phyloP scores from a whole-genome alignment of 352 stramenopile genomes.

The Thalassiosira tumida region DNA sequence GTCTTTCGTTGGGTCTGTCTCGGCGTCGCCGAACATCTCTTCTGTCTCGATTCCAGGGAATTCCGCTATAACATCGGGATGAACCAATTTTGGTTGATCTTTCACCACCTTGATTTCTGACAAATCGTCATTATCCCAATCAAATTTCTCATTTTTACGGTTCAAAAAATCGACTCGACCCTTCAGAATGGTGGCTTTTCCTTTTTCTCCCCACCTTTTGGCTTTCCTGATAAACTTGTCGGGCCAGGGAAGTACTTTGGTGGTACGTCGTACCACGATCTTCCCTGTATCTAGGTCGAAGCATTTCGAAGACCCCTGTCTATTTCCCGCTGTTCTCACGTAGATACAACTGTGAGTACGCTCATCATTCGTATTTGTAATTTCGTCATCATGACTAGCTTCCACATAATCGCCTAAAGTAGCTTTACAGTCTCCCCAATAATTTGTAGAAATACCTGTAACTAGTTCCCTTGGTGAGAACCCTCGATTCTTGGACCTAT shows the following conservation, averaged over 20 bases:
- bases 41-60: too few relatives aligned
- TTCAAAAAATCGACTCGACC: not conserved
- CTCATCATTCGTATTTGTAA: not conserved
- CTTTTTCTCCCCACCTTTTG: not conserved
- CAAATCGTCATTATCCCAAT: not conserved
- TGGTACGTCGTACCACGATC: not conserved
- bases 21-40: too few relatives aligned
- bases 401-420: slow-evolving; percentile 64
- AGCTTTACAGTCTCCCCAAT: not conserved
- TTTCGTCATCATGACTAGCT: not conserved
- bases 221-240: not conserved
- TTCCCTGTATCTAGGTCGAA: slow-evolving; percentile 61
- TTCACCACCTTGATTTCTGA: too few relatives aligned
- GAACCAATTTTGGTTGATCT: too few relatives aligned
- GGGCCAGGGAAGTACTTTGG: not conserved
- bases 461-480: slow-evolving; percentile 53
- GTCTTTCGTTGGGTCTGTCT: too few relatives aligned
- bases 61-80: too few relatives aligned
- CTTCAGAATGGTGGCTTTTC: not conserved
- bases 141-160: not conserved
- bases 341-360: not conserved
- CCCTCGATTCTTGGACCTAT: not conserved
- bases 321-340: not conserved
- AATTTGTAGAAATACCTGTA: not conserved
- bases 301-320: not conserved